phyloP scores from a whole-genome alignment of 805 yeast species.

The Teunomyces funiuensis region DNA sequence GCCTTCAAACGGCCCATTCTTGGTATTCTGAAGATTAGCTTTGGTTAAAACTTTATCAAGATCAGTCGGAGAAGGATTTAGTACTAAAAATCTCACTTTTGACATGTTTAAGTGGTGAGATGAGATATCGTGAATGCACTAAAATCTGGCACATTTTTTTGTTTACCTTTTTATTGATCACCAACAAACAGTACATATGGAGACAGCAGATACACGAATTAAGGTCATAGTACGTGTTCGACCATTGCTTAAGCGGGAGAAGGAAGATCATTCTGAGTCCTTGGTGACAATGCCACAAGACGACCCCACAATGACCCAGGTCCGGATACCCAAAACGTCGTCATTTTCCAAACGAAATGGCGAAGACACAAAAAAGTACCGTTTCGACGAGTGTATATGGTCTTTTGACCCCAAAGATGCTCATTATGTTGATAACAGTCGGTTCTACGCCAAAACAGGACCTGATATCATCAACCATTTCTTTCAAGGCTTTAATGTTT shows the following conservation, averaged over 20 bases:
- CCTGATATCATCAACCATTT: constrained; percentile 54
- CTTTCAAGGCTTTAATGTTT: constrained; percentile 43
- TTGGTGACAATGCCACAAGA: constrained; percentile 32
- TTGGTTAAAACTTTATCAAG: constrained; percentile 45
- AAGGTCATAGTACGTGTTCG: constrained; percentile 55
- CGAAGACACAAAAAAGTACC: constrained; percentile 35
- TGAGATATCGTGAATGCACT: constrained; percentile 4
- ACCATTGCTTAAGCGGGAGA: constrained; percentile 40
- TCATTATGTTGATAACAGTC: constrained; percentile 46
- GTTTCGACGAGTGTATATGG: constrained; percentile 54
- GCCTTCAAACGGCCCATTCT: constrained; percentile 67
- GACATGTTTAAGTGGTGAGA: constrained; percentile 9
- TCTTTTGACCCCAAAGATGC: constrained; percentile 37
- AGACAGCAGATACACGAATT: constrained; percentile 25
- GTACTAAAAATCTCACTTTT: constrained; percentile 37
- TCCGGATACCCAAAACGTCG: constrained; percentile 24
- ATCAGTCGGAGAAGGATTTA: constrained; percentile 44
- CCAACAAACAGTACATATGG: background rate
- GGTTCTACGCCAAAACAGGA: constrained; percentile 56
- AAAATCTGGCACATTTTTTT: background rate
- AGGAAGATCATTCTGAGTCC: constrained; percentile 14
- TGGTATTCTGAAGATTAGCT: constrained; percentile 49
- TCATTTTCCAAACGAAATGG: constrained; percentile 11
- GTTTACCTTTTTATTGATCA: background rate
- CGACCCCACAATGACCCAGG: constrained; percentile 19